Evolutionary conservation across 495 filamentous ascomycete genomes (phyloP).

Genomic region (Hyaloscypha bicolor): DNA sequence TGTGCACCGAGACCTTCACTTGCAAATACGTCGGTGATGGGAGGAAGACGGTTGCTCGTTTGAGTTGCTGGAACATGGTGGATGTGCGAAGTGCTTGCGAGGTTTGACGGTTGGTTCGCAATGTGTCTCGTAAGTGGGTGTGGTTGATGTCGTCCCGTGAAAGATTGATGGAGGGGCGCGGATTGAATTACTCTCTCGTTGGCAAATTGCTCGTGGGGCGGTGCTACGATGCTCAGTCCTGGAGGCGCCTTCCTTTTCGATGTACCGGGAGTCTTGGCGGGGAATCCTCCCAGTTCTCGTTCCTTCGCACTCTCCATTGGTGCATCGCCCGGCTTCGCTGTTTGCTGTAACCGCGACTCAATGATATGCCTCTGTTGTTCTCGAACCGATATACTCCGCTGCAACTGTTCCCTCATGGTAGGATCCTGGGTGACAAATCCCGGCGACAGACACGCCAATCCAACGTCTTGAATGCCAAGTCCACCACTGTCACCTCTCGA

Average conservation of each 20-base stretch:
- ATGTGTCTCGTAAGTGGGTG: slow-evolving; percentile 82
- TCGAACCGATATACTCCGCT: slow-evolving; percentile 88
- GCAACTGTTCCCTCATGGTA: slow-evolving; percentile 92
- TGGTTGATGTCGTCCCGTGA: slow-evolving; percentile 85
- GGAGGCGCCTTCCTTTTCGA: slow-evolving; percentile 81
- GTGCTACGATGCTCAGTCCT: slow-evolving; percentile 92
- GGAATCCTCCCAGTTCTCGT: slow-evolving; percentile 56
- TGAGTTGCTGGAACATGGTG: slow-evolving; percentile 88
- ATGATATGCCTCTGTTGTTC: slow-evolving; percentile 96
- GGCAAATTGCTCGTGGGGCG: slow-evolving; percentile 93
- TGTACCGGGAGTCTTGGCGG: slow-evolving; percentile 67
- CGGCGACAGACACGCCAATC: slow-evolving; percentile 90
- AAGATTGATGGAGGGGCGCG: slow-evolving; percentile 91
- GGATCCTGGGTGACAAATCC: slow-evolving; percentile 96
- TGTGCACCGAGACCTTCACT: slow-evolving; percentile 73
- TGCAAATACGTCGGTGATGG: slow-evolving; percentile 92
- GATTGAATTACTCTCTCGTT: slow-evolving; percentile 97
- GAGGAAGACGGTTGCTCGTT: slow-evolving; percentile 90
- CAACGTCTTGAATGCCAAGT: slow-evolving; percentile 86
- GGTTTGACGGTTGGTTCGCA: slow-evolving; percentile 80
- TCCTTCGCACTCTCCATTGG: slow-evolving; percentile 45
- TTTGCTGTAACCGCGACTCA: slow-evolving; percentile 85
- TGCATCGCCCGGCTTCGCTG: slow-evolving; percentile 72
- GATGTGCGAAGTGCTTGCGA: slow-evolving; percentile 87
- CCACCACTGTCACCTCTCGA: slow-evolving; percentile 62